These are phyloP conservation scores for Salvia sclarea DNA, from an alignment of 305 asterid genomes.

Conservation along the genomic window DNA sequence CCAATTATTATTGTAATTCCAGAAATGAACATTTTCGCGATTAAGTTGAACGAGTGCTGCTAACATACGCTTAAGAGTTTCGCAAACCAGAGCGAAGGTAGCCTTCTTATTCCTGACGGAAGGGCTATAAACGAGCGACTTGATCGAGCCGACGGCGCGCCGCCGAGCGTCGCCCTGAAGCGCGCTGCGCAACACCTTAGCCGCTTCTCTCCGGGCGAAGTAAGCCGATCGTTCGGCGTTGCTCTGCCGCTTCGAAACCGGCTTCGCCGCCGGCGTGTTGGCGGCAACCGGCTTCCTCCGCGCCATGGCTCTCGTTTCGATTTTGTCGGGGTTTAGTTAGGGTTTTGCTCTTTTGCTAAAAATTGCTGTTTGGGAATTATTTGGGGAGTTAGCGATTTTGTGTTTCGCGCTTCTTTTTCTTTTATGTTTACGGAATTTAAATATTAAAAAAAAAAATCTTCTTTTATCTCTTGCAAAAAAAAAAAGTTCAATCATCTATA, in stretches of 20 bases:
- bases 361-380: background rate
- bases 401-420: background rate
- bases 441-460: too few species aligned
- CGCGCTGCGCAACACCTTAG: constrained; percentile 77
- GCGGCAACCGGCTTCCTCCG: constrained; percentile 45
- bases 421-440: too few species aligned
- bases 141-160: constrained; percentile 79
- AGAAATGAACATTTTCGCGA: background rate
- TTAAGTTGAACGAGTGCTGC: constrained; percentile 14
- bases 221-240: constrained; percentile 74
- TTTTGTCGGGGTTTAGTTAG: constrained; percentile 38
- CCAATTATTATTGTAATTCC: background rate
- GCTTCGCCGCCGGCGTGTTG: constrained; percentile 32
- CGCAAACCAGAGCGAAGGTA: constrained; percentile 83
- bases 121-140: constrained; percentile 83
- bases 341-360: constrained; percentile 25
- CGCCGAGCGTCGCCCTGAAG: constrained; percentile 92
- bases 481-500: too few species aligned
- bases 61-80: constrained; percentile 82
- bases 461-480: too few species aligned
- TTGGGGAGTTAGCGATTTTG: background rate
- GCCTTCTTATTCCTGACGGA: constrained; percentile 81
- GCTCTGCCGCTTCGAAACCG: constrained; percentile 45
- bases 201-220: constrained; percentile 94
- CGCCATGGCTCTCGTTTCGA: constrained; percentile 43